phyloP scores from a whole-genome alignment of 2,329 filamentous ascomycete species.

The Sporothrix pseudoabietina region DNA sequence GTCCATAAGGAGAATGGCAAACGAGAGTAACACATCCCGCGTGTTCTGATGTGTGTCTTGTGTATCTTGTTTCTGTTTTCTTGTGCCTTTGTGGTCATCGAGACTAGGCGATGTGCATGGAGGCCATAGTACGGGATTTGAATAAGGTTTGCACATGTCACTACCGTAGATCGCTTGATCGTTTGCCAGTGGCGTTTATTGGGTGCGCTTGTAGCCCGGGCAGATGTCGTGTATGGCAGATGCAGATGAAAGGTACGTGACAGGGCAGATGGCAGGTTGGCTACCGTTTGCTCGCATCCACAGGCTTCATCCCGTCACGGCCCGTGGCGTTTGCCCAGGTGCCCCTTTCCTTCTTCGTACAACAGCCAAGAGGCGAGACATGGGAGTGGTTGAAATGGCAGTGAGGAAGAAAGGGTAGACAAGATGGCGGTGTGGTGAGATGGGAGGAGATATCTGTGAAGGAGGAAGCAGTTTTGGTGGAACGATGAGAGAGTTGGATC shows the following conservation, averaged over 20 bases:
- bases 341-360: not conserved
- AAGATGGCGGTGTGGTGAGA: slow-evolving; percentile 27
- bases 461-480: not conserved
- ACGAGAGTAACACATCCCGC: not conserved
- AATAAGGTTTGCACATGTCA: not conserved
- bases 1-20: not conserved
- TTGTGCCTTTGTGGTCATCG: not conserved
- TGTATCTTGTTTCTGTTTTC: not conserved
- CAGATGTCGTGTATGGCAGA: not conserved
- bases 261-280: not conserved
- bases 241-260: not conserved
- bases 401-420: not conserved
- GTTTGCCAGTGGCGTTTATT: slow-evolving; percentile 10
- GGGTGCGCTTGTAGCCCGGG: not conserved
- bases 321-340: slow-evolving; percentile 23
- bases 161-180: not conserved
- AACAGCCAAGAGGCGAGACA: not conserved
- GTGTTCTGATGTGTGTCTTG: not conserved
- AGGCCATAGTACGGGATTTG: not conserved
- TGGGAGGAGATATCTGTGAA: not conserved
- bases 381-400: not conserved
- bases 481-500: slow-evolving; percentile 2
- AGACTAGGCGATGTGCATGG: slow-evolving; percentile 19
- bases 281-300: not conserved
- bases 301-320: slow-evolving; percentile 10